phyloP scores from a whole-genome alignment of 106 monocot genomes.

The Dendrobium catenatum region DNA sequence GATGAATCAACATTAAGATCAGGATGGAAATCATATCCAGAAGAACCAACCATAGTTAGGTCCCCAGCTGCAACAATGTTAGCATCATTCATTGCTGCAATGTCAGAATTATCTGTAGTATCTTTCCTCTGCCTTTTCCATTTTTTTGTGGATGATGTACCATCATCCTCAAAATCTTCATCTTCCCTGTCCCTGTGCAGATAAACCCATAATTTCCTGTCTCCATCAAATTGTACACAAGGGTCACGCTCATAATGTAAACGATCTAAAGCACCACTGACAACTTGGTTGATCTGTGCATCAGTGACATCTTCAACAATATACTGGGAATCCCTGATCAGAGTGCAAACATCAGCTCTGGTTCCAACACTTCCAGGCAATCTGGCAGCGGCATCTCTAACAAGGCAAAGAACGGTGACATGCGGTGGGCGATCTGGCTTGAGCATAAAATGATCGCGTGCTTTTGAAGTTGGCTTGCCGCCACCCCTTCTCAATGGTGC shows the following conservation, averaged over 20 bases:
- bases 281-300: constrained; percentile 74
- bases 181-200: constrained; percentile 86
- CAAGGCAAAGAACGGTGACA: constrained; percentile 92
- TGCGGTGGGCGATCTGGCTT: constrained; percentile 84
- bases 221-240: constrained; percentile 82
- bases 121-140: constrained; percentile 96
- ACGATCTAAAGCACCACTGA: constrained; percentile 93
- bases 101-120: constrained; percentile 36
- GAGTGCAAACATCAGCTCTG: constrained; percentile 89
- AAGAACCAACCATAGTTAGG: constrained; percentile 16
- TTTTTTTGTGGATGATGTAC: constrained; percentile 93
- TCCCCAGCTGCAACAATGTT: constrained; percentile 23
- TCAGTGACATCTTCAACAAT: constrained; percentile 82
- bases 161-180: constrained; percentile 99
- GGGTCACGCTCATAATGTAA: constrained; percentile 98
- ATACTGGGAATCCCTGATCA: constrained; percentile 89
- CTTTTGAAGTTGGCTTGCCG: constrained; percentile 96
- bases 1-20: constrained; percentile 35
- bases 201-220: constrained; percentile 95
- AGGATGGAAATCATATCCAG: constrained; percentile 43
- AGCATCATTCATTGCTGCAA: constrained; percentile 19
- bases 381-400: constrained; percentile 89
- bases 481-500: constrained; percentile 93
- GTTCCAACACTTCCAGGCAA: constrained; percentile 93
- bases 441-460: constrained; percentile 94